These are phyloP conservation scores for Backusella westeae DNA, from an alignment of 192 early-diverging fungal genomes.

Conservation along the genomic window DNA sequence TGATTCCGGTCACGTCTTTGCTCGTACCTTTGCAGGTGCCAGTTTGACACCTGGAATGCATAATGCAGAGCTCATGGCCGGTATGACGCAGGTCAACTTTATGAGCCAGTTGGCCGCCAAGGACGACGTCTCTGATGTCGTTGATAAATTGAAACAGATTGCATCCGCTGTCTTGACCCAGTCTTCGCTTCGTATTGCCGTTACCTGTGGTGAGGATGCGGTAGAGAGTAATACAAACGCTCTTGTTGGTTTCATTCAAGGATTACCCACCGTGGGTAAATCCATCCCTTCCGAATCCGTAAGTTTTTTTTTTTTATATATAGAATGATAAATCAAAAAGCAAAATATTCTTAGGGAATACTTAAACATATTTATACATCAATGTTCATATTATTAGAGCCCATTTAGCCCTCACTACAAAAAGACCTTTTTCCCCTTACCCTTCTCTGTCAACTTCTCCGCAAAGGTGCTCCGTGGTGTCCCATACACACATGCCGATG, in stretches of 20 bases:
- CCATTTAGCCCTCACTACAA: conserved; percentile 48
- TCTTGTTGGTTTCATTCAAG: conserved; percentile 41
- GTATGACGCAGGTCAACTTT: conserved; percentile 78
- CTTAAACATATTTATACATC: not conserved
- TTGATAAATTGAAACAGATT: conserved; percentile 57
- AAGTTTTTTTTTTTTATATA: not conserved
- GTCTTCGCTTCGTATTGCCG: conserved; percentile 43
- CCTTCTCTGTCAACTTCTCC: conserved; percentile 85
- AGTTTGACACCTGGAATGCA: conserved; percentile 55
- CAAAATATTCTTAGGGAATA: not conserved
- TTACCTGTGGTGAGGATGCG: conserved; percentile 53
- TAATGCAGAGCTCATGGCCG: conserved; percentile 47
- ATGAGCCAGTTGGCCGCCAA: conserved; percentile 68
- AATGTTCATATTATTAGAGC: not conserved
- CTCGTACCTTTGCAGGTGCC: conserved; percentile 67
- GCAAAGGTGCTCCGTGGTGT: conserved; percentile 72
- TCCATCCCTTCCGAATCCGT: not conserved
- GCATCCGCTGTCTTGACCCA: conserved; percentile 44
- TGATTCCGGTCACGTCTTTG: conserved; percentile 79
- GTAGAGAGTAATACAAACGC: conserved; percentile 44
- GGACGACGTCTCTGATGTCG: conserved; percentile 61
- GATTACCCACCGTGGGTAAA: conserved; percentile 23
- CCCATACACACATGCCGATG: conserved; percentile 83
- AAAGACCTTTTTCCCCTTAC: conserved; percentile 79
- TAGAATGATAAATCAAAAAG: conserved; percentile 2